A percentile compares a stretch with the other conserved stretches of the same genome.
phyloP scores from a whole-genome alignment of 768 basidiomycete species.

The Grammothele lineata region DNA sequence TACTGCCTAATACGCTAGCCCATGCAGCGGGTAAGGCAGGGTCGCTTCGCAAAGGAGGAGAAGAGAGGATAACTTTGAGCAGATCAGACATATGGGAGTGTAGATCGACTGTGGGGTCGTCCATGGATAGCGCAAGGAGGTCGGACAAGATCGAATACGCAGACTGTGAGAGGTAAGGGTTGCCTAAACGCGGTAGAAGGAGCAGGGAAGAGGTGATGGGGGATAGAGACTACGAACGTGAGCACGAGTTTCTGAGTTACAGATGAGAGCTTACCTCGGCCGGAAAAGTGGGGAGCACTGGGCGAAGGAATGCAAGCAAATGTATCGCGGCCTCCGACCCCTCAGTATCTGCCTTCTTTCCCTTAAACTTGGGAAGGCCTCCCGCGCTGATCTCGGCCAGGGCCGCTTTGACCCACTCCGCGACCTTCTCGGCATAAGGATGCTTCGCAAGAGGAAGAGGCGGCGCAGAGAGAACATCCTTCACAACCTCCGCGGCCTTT shows the following conservation, averaged over 20 bases:
- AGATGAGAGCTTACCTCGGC: constrained; percentile 51
- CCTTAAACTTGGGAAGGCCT: constrained; percentile 57
- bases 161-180: constrained; percentile 85
- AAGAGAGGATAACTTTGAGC: constrained; percentile 59
- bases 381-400: constrained; percentile 63
- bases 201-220: constrained; percentile 68
- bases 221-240: constrained; percentile 58
- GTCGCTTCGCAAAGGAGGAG: constrained; percentile 62
- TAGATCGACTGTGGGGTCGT: constrained; percentile 46
- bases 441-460: constrained; percentile 75
- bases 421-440: constrained; percentile 80
- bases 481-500: constrained; percentile 82
- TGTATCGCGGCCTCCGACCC: constrained; percentile 75
- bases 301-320: constrained; percentile 67
- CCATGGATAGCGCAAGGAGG: constrained; percentile 55
- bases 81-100: constrained; percentile 54
- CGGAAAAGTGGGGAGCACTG: constrained; percentile 56
- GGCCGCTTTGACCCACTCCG: constrained; percentile 70
- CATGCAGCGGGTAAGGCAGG: constrained; percentile 67
- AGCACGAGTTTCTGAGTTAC: background rate
- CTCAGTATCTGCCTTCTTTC: constrained; percentile 48
- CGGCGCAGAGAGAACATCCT: constrained; percentile 69
- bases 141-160: constrained; percentile 84
- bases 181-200: constrained; percentile 79
- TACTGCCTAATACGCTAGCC: constrained; percentile 71